These are phyloP conservation scores for Amauroascus niger DNA, from an alignment of 2,329 filamentous ascomycete genomes.

Conservation along the genomic window DNA sequence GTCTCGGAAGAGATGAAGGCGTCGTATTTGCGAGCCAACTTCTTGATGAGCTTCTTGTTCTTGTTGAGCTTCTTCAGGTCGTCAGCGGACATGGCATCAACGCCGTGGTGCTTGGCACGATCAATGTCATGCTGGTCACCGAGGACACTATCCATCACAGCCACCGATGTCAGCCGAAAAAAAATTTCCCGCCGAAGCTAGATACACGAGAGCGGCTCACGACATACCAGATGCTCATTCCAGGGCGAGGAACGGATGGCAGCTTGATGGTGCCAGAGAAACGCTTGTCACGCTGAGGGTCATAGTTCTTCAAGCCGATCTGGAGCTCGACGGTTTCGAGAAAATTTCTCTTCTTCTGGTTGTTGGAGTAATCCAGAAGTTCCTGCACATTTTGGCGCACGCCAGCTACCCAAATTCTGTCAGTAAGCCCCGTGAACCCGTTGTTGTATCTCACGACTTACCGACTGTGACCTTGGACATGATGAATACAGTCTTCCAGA, in stretches of 20 bases:
- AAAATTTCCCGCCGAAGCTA: too few relatives aligned
- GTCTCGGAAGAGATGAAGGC: conserved; percentile 95
- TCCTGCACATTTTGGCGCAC: conserved; percentile 90
- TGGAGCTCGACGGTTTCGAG: conserved; percentile 75
- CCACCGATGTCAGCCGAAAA: neutral
- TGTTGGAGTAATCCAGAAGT: conserved; percentile 86
- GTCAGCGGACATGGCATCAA: conserved; percentile 96
- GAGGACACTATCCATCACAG: conserved; percentile 52
- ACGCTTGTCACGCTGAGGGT: conserved; percentile 99
- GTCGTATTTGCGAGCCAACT: conserved; percentile 99
- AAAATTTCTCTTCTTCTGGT: conserved; percentile 98
- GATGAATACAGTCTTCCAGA: conserved; percentile 70
- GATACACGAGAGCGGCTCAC: too few relatives aligned
- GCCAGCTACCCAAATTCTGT: conserved; percentile 52
- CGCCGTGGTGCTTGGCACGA: conserved; percentile 97
- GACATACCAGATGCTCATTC: conserved; percentile 71
- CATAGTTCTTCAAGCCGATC: conserved; percentile 97
- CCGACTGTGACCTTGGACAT: conserved; percentile 53
- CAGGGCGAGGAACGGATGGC: conserved; percentile 79
- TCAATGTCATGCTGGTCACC: conserved; percentile 98
- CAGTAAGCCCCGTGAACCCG: conserved; percentile 11
- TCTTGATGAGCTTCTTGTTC: conserved; percentile 99
- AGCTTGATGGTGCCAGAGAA: conserved; percentile 99
- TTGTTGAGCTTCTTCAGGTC: conserved; percentile 99
- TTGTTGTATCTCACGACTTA: conserved; percentile 26